A percentile compares a stretch with the other conserved stretches of the same genome.
Evolutionary conservation across 768 basidiomycete genomes (phyloP).

Genomic region (Naganishia antarctica): DNA sequence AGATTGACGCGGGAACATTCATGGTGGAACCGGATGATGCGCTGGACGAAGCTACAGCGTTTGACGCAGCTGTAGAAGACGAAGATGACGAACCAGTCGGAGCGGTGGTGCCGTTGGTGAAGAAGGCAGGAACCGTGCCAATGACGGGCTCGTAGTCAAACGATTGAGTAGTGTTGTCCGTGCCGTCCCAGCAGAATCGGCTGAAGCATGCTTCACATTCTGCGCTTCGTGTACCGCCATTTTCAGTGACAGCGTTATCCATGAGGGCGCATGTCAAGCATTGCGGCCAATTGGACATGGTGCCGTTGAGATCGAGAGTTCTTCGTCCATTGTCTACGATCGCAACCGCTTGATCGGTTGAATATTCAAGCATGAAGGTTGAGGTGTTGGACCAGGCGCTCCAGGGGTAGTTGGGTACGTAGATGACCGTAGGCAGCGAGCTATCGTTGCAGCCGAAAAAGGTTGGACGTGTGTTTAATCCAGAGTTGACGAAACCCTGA

Average conservation of each 20-base stretch:
- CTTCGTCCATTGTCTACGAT: constrained; percentile 63
- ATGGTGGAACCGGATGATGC: neutral
- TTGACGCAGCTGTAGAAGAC: neutral
- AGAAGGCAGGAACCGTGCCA: constrained; percentile 35
- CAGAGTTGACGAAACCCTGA: constrained; percentile 47
- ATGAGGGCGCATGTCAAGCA: constrained; percentile 68
- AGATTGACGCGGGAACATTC: neutral
- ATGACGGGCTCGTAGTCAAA: constrained; percentile 40
- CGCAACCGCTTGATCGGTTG: constrained; percentile 55
- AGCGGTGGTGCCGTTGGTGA: constrained; percentile 23
- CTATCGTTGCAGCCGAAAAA: constrained; percentile 68
- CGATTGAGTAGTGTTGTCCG: constrained; percentile 38
- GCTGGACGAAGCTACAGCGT: neutral
- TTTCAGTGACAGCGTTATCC: constrained; percentile 53
- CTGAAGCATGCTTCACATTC: constrained; percentile 46
- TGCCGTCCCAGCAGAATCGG: constrained; percentile 47
- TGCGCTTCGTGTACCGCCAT: constrained; percentile 33
- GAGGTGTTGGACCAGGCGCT: constrained; percentile 58
- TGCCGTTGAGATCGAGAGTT: constrained; percentile 53
- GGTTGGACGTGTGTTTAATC: constrained; percentile 51
- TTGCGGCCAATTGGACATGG: constrained; percentile 59
- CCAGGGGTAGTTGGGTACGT: constrained; percentile 63
- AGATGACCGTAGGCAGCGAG: constrained; percentile 66
- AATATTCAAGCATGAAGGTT: constrained; percentile 63
- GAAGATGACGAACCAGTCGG: neutral